Percentiles rank a stretch among this genome's conserved stretches.
Conservation (phyloP, 257 asterid genomes). For the Nicotiana paniculata region DNA sequence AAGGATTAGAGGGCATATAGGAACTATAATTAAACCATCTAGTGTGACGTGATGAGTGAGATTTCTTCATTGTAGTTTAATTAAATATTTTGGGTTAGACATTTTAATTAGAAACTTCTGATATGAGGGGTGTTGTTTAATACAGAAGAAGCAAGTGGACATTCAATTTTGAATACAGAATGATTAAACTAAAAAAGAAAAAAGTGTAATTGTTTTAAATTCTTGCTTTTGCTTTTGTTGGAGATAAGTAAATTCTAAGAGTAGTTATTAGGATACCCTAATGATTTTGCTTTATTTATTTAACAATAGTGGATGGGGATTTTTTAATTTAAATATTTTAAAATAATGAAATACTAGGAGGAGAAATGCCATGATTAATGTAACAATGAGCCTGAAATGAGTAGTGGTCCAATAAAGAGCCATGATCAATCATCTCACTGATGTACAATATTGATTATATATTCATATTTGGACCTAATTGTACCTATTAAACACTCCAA, state of each 20-base stretch:
- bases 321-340: background rate
- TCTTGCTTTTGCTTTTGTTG: background rate
- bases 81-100: too few relatives aligned
- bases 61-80: too few relatives aligned
- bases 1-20: too few relatives aligned
- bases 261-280: background rate
- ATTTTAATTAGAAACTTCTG: too few relatives aligned
- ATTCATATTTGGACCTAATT: too few relatives aligned
- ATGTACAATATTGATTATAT: background rate
- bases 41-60: too few relatives aligned
- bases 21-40: too few relatives aligned
- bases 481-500: too few relatives aligned
- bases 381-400: constrained; percentile 25
- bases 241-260: background rate
- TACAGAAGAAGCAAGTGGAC: too few relatives aligned
- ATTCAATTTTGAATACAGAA: too few relatives aligned
- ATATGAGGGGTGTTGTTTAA: too few relatives aligned
- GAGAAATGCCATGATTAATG: constrained; percentile 60
- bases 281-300: constrained; percentile 10
- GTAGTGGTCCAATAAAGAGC: constrained; percentile 56
- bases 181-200: background rate
- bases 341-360: background rate
- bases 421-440: constrained; percentile 27
- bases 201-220: background rate
- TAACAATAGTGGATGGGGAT: constrained; percentile 23